Percentiles rank a stretch among this genome's conserved stretches.
Evolutionary conservation across 768 basidiomycete species (phyloP).

Genomic region (Boletus rubroflammeus): DNA sequence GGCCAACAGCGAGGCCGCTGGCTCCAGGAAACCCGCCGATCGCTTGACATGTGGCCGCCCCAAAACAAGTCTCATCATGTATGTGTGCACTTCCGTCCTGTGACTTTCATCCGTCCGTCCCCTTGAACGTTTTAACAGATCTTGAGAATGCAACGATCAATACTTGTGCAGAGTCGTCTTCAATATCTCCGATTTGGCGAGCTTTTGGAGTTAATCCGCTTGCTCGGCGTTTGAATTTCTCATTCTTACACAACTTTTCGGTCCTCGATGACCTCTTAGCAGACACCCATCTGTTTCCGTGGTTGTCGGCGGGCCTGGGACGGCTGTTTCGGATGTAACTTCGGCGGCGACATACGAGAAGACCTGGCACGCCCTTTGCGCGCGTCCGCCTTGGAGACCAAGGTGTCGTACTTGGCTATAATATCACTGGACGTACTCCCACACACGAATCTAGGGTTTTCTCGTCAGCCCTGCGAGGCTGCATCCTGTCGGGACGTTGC

Average conservation of each 20-base stretch:
- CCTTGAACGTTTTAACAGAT: constrained; percentile 25
- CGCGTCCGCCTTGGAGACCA: constrained; percentile 17
- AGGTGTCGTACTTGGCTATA: constrained; percentile 11
- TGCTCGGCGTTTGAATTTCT: constrained; percentile 1
- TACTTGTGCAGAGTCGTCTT: background rate
- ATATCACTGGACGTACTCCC: constrained; percentile 11
- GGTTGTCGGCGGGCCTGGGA: constrained; percentile 8
- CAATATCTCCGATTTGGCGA: constrained; percentile 3
- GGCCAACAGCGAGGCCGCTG: background rate
- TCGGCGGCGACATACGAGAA: constrained; percentile 18
- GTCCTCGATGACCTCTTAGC: background rate
- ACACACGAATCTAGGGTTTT: constrained; percentile 23
- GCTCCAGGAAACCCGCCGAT: background rate
- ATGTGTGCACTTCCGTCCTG: constrained; percentile 1
- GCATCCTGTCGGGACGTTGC: constrained; percentile 14
- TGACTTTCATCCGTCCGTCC: constrained; percentile 10
- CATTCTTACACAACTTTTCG: constrained; percentile 12
- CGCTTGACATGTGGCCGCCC: constrained; percentile 27
- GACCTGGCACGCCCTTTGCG: constrained; percentile 29
- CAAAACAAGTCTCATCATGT: constrained; percentile 15
- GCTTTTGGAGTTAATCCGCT: background rate
- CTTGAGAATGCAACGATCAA: constrained; percentile 3
- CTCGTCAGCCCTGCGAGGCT: constrained; percentile 19
- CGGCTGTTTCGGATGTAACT: constrained; percentile 9
- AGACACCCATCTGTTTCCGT: constrained; percentile 8